phyloP scores from a whole-genome alignment of 73 alveolate species.

The Paramecium biaurelia region DNA sequence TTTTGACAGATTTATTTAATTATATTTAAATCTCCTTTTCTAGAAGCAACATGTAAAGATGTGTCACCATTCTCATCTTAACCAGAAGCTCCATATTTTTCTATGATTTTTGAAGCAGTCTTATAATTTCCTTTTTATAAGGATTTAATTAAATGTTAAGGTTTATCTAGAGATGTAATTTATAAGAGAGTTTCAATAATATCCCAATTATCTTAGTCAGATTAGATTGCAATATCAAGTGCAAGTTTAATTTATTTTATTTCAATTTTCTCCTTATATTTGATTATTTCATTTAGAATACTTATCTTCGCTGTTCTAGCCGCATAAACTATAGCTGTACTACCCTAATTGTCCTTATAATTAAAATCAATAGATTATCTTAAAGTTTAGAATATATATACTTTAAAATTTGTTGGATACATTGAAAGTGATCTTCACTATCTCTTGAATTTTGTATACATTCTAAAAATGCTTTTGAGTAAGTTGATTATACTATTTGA shows the following conservation, averaged over 20 bases:
- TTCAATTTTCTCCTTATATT: neutral
- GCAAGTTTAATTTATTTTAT: neutral
- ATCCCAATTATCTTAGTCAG: slow-evolving; percentile 46
- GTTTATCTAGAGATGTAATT: neutral
- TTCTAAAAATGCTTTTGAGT: slow-evolving; percentile 16
- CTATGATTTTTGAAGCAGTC: neutral
- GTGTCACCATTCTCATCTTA: slow-evolving; percentile 54
- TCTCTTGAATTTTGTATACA: neutral
- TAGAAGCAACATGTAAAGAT: slow-evolving; percentile 40
- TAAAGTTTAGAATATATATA: neutral
- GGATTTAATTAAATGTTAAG: slow-evolving; percentile 11
- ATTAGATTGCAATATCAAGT: neutral
- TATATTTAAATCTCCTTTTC: slow-evolving; percentile 9
- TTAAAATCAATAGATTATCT: neutral
- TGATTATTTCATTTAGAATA: neutral
- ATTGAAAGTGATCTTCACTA: slow-evolving; percentile 22
- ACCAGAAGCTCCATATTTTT: neutral
- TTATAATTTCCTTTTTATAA: neutral
- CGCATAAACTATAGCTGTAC: neutral
- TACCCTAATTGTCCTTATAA: neutral
- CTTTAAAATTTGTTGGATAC: neutral
- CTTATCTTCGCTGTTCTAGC: neutral
- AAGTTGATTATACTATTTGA: neutral
- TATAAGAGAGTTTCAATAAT: slow-evolving; percentile 1
- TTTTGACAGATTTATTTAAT: slow-evolving; percentile 17